Evolutionary conservation across 2,329 filamentous ascomycete species (phyloP).

Genomic region (Trichoderma semiorbis): DNA sequence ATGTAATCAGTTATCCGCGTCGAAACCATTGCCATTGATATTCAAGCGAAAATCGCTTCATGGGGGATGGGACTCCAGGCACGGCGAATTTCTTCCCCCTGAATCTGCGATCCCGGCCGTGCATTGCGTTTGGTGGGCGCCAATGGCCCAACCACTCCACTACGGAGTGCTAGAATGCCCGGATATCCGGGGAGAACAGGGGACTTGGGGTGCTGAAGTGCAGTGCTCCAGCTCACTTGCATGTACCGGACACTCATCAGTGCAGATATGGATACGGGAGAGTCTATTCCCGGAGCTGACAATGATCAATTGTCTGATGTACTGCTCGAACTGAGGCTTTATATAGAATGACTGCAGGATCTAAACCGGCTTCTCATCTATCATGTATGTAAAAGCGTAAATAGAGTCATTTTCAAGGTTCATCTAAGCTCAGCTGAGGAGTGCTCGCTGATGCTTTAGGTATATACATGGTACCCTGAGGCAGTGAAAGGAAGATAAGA

Average conservation of each 20-base stretch:
- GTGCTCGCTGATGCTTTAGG: not conserved
- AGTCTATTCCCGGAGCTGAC: not conserved
- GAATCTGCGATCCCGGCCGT: not conserved
- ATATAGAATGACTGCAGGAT: not conserved
- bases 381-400: not conserved
- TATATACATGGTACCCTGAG: not conserved
- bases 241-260: not conserved
- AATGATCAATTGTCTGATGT: not conserved
- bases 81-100: not conserved
- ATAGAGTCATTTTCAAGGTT: not conserved
- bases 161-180: not conserved
- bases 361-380: not conserved
- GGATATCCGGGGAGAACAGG: slow-evolving; percentile 3
- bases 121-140: not conserved
- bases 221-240: not conserved
- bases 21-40: not conserved
- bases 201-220: not conserved
- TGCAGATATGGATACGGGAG: not conserved
- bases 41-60: not conserved
- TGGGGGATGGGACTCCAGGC: not conserved
- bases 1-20: not conserved
- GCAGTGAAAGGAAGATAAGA: not conserved
- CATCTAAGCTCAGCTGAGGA: not conserved
- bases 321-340: not conserved
- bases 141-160: not conserved